These are phyloP conservation scores for Polygonum maritimum DNA, from an alignment of 148 eudicot species.

Conservation along the genomic window DNA sequence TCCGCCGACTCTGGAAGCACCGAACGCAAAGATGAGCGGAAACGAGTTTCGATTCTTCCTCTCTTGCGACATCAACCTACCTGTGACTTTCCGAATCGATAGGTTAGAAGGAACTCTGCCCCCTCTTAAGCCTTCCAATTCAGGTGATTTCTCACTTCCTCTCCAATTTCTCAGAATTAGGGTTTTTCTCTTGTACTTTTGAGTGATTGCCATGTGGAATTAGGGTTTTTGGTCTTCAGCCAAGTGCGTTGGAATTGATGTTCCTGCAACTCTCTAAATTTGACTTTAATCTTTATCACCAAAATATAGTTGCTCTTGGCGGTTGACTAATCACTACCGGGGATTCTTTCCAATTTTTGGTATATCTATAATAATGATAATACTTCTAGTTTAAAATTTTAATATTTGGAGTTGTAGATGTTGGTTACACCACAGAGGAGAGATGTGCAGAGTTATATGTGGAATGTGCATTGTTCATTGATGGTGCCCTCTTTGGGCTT, in stretches of 20 bases:
- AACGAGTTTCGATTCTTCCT: slow-evolving; percentile 83
- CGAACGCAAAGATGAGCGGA: slow-evolving; percentile 37
- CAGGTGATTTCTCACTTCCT: slow-evolving; percentile 29
- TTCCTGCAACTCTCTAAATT: background rate
- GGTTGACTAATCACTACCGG: background rate
- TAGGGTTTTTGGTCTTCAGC: background rate
- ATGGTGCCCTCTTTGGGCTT: slow-evolving; percentile 92
- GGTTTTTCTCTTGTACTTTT: background rate
- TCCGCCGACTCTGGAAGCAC: background rate
- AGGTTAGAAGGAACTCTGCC: slow-evolving; percentile 60
- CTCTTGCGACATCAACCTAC: slow-evolving; percentile 86
- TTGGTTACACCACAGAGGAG: slow-evolving; percentile 51
- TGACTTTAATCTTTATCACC: background rate
- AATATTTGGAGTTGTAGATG: slow-evolving; percentile 34
- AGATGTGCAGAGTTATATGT: slow-evolving; percentile 71
- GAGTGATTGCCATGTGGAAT: background rate
- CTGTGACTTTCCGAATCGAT: slow-evolving; percentile 72
- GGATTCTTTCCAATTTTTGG: background rate
- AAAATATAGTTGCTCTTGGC: background rate
- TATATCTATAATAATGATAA: background rate
- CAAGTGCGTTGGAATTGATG: background rate
- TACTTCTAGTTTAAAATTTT: background rate
- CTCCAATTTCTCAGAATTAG: background rate
- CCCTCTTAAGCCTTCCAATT: slow-evolving; percentile 28
- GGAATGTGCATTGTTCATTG: slow-evolving; percentile 82